These are phyloP conservation scores for Gracilaria gracilis DNA, from an alignment of 23 red algal genomes.

Conservation along the genomic window DNA sequence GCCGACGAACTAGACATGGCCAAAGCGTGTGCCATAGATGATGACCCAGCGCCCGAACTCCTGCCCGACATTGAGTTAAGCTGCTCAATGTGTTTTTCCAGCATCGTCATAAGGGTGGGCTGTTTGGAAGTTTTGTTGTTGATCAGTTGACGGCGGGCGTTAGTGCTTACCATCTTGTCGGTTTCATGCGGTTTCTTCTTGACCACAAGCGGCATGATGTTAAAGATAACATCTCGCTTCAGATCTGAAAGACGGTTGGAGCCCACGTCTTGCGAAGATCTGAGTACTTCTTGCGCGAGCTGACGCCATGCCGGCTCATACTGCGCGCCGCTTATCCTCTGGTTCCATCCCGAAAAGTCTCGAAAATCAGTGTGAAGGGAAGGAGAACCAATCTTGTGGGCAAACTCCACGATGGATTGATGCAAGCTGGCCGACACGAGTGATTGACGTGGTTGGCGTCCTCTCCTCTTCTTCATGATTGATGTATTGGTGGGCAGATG, in stretches of 20 bases:
- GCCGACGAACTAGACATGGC: not conserved
- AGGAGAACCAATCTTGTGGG: conserved; percentile 35
- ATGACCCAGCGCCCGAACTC: conserved; percentile 3
- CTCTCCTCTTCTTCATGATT: conserved; percentile 60
- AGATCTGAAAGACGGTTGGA: conserved; percentile 8
- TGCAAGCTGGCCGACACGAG: conserved; percentile 35
- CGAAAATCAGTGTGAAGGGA: conserved; percentile 40
- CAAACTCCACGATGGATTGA: conserved; percentile 36
- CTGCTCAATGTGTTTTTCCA: conserved; percentile 31
- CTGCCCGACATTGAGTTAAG: not conserved
- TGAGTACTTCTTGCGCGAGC: conserved; percentile 4
- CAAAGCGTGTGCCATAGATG: not conserved
- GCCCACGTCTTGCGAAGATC: not conserved
- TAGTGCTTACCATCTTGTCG: conserved; percentile 59
- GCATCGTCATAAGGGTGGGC: conserved; percentile 42
- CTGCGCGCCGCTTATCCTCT: conserved; percentile 12
- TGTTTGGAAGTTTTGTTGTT: conserved; percentile 21
- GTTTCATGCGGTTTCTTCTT: conserved; percentile 56
- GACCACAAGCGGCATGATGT: conserved; percentile 52
- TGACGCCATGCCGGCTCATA: conserved; percentile 45
- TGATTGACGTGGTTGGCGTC: conserved; percentile 49
- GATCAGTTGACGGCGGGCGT: conserved; percentile 52
- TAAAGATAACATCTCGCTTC: conserved; percentile 49
- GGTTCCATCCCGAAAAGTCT: conserved; percentile 38
- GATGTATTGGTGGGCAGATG: conserved; percentile 21